Base-by-base conservation (phyloP, 2,329 filamentous ascomycete species). In the Diaporthe humulicola region DNA sequence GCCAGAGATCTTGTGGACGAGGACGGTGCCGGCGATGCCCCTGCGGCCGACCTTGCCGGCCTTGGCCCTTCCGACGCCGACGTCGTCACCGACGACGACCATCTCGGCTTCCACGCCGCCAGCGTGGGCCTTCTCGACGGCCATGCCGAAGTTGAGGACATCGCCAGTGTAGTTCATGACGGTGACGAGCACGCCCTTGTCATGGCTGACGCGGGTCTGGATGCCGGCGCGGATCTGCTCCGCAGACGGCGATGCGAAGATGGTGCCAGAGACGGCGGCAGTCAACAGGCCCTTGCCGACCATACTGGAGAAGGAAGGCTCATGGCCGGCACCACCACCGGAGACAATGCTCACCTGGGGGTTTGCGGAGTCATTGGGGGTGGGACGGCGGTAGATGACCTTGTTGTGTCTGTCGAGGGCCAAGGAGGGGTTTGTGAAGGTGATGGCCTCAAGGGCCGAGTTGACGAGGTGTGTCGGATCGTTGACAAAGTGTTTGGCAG, bases 161-260 rank as follows among this genome's bases (percentile, higher is more conserved):
- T 96, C 94, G 50, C 94, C 94, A 1, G 95, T 98, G 84, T 98
- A 98, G 83, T 98, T 98, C 94, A 98, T 98, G 40, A 98, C 94
- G 8, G 96, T 93, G n/a, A 98, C 93, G 54, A 98, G 83, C 1
- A 98, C 93, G 33, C 96, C 96, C 76, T 91, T 71, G 14, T 56
- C 56, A 14, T 73, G 73, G 76, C 94, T 91, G 4, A 98, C 93
- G 28, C 94, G 89, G 56, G 91, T 90, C 80, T 93, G 90, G 71
- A 97, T 93, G 75, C 92, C 95, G 78, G 90, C 88, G 73, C 94
- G 91, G 72, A 98, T 92, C 85, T 98, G 96, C 84, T 97, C 92
- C 0, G 93, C 92, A 3, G 88, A 90, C 1, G 94, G 94, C 17
- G 90, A 93, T 2, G 94, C 93, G 81, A 96, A 96, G 79, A 96